Evolutionary conservation across 805 yeast genomes (phyloP), one percentile per base, ranked within the genome.

Genomic region (Cyberlindnera euphorbiiphila): DNA sequence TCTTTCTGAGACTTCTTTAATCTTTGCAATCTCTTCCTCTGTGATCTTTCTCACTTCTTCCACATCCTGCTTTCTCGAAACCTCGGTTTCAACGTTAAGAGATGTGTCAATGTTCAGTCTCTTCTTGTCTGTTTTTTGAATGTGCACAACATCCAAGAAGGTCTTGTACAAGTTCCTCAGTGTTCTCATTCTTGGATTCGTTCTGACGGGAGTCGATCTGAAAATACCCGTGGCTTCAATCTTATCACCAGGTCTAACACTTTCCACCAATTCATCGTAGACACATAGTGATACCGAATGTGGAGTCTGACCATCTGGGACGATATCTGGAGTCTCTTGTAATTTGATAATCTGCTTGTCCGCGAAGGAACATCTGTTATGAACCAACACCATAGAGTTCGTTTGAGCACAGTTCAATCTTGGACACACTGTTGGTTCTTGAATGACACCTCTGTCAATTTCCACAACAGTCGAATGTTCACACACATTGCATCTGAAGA

Each of bases 221-320:
- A 88, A 93, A 26, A 94, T 82, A 44, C 98, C 98, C 41, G 96
- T 88, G 14, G 89, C 94, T 60, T 91, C 96, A 32, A 93, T 74
- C 42, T 97, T 76, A 61, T 93, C 98, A 70, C 98, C 98, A 8
- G 98, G 97, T 52, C 95, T 76, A 54, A 95, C 84, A 37, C 85
- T 72, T 60, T 93, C 98, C 1, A 93, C 98, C 44, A 93, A 70
- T 59, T 93, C 98, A 61, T 93, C 98, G 57, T 91, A 93, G 1
- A 86, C 95, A 66, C 96, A 87, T 20, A 93, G 66, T 6, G 95
- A 86, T 32, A 93, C 85, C 11, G 96, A 82, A 61, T 93, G 98
- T 2, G 98, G 98, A 3, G 98, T 93, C 63, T 93, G 98, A 13
- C 98, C 98, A 64, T 85, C 98, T 4, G 98, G 98, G 12, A 91